Evolutionary conservation across 2,329 filamentous ascomycete species (phyloP), one percentile per base, ranked within the genome.

Genomic region (Alternaria sp.): DNA sequence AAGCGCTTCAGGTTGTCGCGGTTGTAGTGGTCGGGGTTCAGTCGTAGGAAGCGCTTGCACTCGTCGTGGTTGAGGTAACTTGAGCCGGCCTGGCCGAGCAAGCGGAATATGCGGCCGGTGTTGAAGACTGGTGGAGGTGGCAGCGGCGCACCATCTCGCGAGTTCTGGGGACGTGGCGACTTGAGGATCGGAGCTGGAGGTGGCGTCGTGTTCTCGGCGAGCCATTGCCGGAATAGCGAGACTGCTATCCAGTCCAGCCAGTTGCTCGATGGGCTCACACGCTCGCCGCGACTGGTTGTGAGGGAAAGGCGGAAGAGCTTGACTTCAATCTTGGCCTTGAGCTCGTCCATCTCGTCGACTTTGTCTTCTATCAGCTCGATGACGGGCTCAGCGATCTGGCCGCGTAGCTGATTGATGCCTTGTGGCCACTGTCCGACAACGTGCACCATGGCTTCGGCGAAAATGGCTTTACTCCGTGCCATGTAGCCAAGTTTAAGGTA

Each of bases 291-390:
- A 11, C 89, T 87, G 19, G 91, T 97, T 5, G 89, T 92, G 9
- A 97, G 85, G 1, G 87, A 92, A 7, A 97, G 83, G 11, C 93
- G 88, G 81, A 96, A 96, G 12, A 98, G 87, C 57, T 91, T 90
- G 19, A 89, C 89, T 76, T 97, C 95, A 21, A 96, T 87, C 26
- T 91, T 89, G 36, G 89, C 87, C 66, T 97, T 92, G 8, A 90
- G 86, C 73, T 97, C 93, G 67, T 93, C 91, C 17, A 97, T 85
- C 79, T 97, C 94, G 70, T 97, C 93, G 6, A 96, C 93, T 80
- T 97, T 97, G 81, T 97, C 93, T 79, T 97, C 93, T 65, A 97
- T 96, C 36, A 97, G 86, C 70, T 97, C 93, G 10, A 97, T 84
- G 0, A 97, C 93, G 0, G 87, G 79, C 25, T 90, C 88, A 0